Evolutionary conservation across 2,329 filamentous ascomycete species (phyloP).

Genomic region (Blastomyces parvus): DNA sequence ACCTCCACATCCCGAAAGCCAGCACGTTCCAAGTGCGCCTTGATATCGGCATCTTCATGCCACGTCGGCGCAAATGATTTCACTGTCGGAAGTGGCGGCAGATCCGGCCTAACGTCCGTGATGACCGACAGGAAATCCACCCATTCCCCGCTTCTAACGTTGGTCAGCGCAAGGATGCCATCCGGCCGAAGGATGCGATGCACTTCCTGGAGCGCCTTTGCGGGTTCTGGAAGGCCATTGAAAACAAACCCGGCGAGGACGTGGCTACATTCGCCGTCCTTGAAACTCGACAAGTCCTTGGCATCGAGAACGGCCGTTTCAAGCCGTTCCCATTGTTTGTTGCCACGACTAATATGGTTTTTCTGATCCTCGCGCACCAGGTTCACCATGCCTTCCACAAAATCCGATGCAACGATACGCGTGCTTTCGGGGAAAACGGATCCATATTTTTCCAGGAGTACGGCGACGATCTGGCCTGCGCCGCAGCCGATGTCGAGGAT

Average conservation of each 20-base stretch:
- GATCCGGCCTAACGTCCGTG: neutral
- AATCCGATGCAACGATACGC: slow-evolving; percentile 3
- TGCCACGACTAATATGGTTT: neutral
- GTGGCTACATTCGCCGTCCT: slow-evolving; percentile 1
- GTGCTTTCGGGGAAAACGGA: neutral
- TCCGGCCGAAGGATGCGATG: neutral
- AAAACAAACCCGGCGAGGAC: slow-evolving; percentile 3
- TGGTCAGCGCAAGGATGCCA: neutral
- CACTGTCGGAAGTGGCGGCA: neutral
- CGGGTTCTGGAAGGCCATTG: neutral
- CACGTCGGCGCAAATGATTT: slow-evolving; percentile 4
- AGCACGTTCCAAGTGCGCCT: slow-evolving; percentile 1
- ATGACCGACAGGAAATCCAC: neutral
- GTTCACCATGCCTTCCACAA: slow-evolving; percentile 6
- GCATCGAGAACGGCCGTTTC: neutral
- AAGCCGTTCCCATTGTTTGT: neutral
- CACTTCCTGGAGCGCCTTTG: neutral
- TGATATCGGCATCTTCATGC: neutral
- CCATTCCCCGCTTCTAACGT: neutral
- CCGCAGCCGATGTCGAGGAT: slow-evolving; percentile 5
- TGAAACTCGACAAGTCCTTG: neutral
- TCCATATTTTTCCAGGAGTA: slow-evolving; percentile 1
- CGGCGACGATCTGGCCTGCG: neutral
- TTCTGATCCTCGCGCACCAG: neutral
- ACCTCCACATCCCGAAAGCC: slow-evolving; percentile 5